Conservation (phyloP, 2,329 filamentous ascomycete genomes). For the Pyrenochaeta sp. region DNA sequence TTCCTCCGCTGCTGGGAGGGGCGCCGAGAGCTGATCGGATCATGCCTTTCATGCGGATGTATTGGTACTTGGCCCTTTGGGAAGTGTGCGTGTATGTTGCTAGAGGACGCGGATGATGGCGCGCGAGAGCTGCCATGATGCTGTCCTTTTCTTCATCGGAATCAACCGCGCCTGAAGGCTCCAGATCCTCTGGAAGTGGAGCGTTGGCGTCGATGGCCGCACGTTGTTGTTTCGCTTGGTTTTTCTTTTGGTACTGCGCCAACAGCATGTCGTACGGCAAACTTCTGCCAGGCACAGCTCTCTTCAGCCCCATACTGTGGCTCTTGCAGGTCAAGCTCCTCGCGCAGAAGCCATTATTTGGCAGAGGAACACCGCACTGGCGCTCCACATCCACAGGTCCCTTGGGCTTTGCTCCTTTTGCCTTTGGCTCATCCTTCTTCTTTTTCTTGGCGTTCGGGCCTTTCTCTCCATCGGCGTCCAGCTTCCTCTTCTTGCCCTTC, state of each 20-base stretch:
- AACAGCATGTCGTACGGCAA: conserved; percentile 93
- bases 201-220: conserved; percentile 94
- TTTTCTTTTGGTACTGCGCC: conserved; percentile 79
- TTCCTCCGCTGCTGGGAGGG: conserved; percentile 37
- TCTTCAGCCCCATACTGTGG: conserved; percentile 93
- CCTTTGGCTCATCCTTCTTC: conserved; percentile 91
- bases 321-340: conserved; percentile 92
- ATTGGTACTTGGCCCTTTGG: conserved; percentile 63
- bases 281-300: conserved; percentile 84
- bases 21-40: conserved; percentile 65
- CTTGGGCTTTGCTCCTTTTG: conserved; percentile 84
- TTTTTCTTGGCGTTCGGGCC: conserved; percentile 83
- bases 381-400: conserved; percentile 93
- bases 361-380: conserved; percentile 86
- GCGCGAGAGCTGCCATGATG: conserved; percentile 79
- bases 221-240: conserved; percentile 98
- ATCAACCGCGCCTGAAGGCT: conserved; percentile 76
- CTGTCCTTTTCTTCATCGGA: conserved; percentile 92
- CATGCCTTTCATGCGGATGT: conserved; percentile 70
- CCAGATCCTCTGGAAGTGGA: conserved; percentile 82
- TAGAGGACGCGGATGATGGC: conserved; percentile 80
- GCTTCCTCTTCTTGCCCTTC: conserved; percentile 58
- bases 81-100: conserved; percentile 67
- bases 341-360: conserved; percentile 87
- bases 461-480: conserved; percentile 72